phyloP scores from a whole-genome alignment of 164 flowering plant genomes.

The Vitis riparia region DNA sequence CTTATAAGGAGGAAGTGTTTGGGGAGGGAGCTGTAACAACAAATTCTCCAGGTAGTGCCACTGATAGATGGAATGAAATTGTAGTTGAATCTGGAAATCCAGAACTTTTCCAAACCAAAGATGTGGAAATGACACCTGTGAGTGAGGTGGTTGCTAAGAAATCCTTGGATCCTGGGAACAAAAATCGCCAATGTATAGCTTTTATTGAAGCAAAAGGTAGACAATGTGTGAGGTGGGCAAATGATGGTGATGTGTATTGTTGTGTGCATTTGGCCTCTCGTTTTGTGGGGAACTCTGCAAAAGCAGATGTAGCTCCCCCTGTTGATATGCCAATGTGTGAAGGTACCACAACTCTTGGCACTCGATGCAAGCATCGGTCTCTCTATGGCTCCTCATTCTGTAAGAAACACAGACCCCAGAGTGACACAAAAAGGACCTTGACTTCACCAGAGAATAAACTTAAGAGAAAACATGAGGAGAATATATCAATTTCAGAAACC shows the following conservation, averaged over 20 bases:
- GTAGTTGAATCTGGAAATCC: conserved; percentile 56
- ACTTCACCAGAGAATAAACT: conserved; percentile 35
- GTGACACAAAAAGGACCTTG: conserved; percentile 21
- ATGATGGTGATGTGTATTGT: conserved; percentile 89
- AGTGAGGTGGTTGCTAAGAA: conserved; percentile 32
- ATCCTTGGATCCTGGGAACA: conserved; percentile 37
- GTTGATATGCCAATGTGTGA: conserved; percentile 64
- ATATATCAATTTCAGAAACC: conserved; percentile 26
- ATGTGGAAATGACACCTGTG: conserved; percentile 37
- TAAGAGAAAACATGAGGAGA: conserved; percentile 63
- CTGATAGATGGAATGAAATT: conserved; percentile 58
- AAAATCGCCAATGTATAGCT: conserved; percentile 73
- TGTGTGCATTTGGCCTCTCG: conserved; percentile 87
- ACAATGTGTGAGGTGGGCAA: conserved; percentile 95
- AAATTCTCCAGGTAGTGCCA: conserved; percentile 19
- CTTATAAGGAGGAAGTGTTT: conserved; percentile 26
- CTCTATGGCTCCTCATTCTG: conserved; percentile 69
- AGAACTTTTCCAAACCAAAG: conserved; percentile 26
- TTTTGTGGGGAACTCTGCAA: conserved; percentile 41
- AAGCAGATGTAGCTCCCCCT: conserved; percentile 41
- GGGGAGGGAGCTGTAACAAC: conserved; percentile 23
- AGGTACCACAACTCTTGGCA: conserved; percentile 88
- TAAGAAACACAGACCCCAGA: conserved; percentile 74
- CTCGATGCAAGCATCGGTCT: conserved; percentile 88
- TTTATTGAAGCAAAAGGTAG: conserved; percentile 93